Conservation (phyloP, 2,329 filamentous ascomycete species). For the Trichoderma sp. region DNA sequence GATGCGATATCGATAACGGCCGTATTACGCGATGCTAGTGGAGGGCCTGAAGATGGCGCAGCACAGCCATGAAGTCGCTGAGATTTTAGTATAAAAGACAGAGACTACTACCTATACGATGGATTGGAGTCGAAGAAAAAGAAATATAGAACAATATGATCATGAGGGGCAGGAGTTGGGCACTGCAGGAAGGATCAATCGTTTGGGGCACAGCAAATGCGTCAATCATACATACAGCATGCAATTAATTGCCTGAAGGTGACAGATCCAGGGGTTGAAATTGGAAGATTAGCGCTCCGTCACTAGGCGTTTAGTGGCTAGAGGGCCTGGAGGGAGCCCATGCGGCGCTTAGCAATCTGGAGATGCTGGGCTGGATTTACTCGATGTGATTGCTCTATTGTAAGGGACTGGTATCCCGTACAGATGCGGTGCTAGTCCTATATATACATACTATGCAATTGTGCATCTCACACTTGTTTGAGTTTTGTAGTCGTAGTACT, state of each 20-base stretch:
- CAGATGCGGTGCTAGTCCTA: background rate
- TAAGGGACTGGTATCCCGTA: too few relatives aligned
- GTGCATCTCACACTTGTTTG: background rate
- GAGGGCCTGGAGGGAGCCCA: slow-evolving; percentile 5
- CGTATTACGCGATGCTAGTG: slow-evolving; percentile 14
- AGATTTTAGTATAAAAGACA: background rate
- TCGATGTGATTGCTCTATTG: background rate
- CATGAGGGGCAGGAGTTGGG: background rate
- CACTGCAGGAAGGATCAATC: background rate
- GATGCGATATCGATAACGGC: slow-evolving; percentile 20
- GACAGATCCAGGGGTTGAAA: background rate
- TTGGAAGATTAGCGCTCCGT: background rate
- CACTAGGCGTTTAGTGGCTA: background rate
- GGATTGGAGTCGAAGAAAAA: background rate
- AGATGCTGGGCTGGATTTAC: background rate
- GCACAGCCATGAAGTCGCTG: background rate
- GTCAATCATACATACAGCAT: background rate
- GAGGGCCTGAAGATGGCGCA: slow-evolving; percentile 13
- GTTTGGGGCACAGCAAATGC: background rate
- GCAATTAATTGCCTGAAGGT: background rate
- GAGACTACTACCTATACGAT: background rate
- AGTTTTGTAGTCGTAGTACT: too few relatives aligned
- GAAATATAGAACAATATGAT: background rate
- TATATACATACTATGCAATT: too few relatives aligned
- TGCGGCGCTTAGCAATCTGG: background rate